These are phyloP conservation scores for grape (Vitis vinifera) DNA, from an alignment of 164 flowering plant genomes.

Conservation along the genomic window DNA sequence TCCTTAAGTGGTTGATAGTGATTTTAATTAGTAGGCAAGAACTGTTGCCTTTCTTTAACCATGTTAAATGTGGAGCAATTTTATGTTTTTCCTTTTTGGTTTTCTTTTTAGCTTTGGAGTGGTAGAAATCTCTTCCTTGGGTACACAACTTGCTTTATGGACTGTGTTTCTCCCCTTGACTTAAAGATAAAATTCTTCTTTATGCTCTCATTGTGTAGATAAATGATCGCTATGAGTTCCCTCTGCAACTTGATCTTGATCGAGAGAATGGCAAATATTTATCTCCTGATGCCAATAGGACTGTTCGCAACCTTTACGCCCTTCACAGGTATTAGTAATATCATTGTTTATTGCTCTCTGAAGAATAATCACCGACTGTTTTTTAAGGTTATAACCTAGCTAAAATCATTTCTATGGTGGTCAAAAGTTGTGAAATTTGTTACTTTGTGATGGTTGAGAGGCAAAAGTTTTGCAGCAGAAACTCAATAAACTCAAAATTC, in stretches of 20 bases:
- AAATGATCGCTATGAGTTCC: slow-evolving; percentile 75
- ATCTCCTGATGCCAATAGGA: slow-evolving; percentile 64
- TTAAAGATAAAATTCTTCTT: not conserved
- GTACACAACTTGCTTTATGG: not conserved
- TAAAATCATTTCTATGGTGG: not conserved
- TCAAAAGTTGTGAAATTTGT: not conserved
- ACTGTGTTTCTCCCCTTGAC: not conserved
- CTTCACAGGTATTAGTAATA: slow-evolving; percentile 49
- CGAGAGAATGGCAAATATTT: slow-evolving; percentile 59
- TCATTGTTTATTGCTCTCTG: not conserved
- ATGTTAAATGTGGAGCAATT: too few relatives aligned
- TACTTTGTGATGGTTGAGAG: too few relatives aligned
- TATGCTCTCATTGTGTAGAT: slow-evolving; percentile 34
- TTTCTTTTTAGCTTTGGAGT: not conserved
- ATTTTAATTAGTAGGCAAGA: too few relatives aligned
- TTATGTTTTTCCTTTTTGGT: too few relatives aligned
- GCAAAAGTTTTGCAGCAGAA: not conserved
- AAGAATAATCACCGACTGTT: too few relatives aligned
- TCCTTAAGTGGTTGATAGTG: too few relatives aligned
- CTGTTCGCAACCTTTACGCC: slow-evolving; percentile 62
- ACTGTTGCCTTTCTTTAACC: too few relatives aligned
- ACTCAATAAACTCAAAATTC: too few relatives aligned
- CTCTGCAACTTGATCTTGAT: slow-evolving; percentile 69
- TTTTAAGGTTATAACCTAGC: not conserved
- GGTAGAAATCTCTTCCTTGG: not conserved